Base-by-base conservation (phyloP, 768 basidiomycete species). In the Lactifluus hygrophoroides region DNA sequence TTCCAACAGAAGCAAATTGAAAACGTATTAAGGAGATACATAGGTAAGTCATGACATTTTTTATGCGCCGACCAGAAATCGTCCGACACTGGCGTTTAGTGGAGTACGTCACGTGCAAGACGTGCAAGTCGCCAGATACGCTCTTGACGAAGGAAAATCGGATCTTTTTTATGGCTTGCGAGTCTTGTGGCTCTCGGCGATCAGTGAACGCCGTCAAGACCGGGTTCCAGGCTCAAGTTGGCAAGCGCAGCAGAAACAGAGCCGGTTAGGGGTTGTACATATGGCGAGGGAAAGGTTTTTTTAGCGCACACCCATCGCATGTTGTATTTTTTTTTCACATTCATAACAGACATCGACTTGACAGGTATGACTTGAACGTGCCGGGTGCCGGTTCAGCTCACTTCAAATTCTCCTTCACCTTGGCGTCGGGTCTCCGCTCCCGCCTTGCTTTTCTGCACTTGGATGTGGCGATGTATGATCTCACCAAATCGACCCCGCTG, bases 1-100 rank as follows among this genome's bases (percentile, higher is more conserved):
- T 99, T 97, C 82, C 93, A 93, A 67, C 95, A 95, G 71, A 98
- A 98, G 74, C 94, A 96, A 69, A 86, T 98, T 63, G 95, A 99
- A 75, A 95, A 95, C 70, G 92, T 99, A 11, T 73, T 99, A 65
- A 81, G 96, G 69, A 83, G 93, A 57, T 99, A 99, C 72, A 97
- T 98, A 67, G 90, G 94, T 94, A 71, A 65, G 86, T 76, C 37
- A 10, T 45, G 53, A 49, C 54, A 40, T n/a, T 37, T 42, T 57
- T 25, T n/a, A 43, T 46, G 42, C 45, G 54, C 34, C 38, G 11
- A n/a, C 23, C 27, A 37, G 35, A 56, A n/a, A 30, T 42, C 32
- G 35, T 51, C 51, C 52, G 43, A 52, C 37, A 48, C 16, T 43
- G 21, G 35, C 21, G 38, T 43, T n/a, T 64, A 95, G 94, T 95